These are phyloP conservation scores for Nyctanthes arbortristis DNA, from an alignment of 257 asterid species.

Conservation along the genomic window DNA sequence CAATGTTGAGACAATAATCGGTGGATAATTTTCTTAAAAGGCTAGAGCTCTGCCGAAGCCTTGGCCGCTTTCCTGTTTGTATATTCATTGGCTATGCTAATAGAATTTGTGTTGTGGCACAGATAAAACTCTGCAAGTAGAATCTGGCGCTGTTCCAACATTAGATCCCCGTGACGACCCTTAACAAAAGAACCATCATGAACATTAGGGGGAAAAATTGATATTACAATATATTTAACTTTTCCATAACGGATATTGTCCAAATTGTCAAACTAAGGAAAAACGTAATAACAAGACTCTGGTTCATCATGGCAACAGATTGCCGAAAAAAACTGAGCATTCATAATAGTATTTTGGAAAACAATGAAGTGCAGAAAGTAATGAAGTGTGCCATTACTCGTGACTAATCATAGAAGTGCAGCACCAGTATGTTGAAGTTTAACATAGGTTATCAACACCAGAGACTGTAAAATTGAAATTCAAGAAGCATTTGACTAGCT, in stretches of 20 bases:
- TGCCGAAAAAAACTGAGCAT: background rate
- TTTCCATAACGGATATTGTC: background rate
- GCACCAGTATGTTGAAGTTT: background rate
- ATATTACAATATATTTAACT: background rate
- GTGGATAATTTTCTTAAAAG: background rate
- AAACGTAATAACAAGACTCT: background rate
- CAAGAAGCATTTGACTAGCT: background rate
- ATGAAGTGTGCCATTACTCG: background rate
- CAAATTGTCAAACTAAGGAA: background rate
- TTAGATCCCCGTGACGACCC: slow-evolving; percentile 94
- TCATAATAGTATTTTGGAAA: background rate
- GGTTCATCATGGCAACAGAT: background rate
- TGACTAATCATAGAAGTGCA: background rate
- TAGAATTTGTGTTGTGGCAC: slow-evolving; percentile 69
- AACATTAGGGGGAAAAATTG: background rate
- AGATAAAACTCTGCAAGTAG: slow-evolving; percentile 88
- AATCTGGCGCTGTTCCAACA: slow-evolving; percentile 59
- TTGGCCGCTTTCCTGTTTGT: slow-evolving; percentile 51
- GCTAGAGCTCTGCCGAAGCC: slow-evolving; percentile 26
- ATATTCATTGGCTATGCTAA: slow-evolving; percentile 63
- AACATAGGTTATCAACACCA: background rate
- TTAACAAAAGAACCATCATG: slow-evolving; percentile 24
- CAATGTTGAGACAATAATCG: background rate
- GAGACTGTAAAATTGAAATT: background rate
- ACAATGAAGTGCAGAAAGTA: background rate